A percentile compares a stretch with the other conserved stretches of the same genome.
Conservation (phyloP, 2,329 filamentous ascomycete species). For the Tolypocladium paradoxum region DNA sequence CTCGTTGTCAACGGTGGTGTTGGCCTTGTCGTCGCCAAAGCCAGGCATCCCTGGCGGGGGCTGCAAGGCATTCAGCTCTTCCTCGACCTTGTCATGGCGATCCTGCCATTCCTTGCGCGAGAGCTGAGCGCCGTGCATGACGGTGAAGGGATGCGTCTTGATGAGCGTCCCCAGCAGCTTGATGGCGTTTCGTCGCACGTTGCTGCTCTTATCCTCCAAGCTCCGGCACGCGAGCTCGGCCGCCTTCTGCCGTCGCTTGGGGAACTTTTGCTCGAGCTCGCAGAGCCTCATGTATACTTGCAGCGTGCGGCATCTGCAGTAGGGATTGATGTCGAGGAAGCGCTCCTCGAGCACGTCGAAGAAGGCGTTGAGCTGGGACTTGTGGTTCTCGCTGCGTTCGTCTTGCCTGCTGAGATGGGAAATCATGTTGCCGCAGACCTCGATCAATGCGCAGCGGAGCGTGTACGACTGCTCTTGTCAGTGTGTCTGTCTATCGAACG, state of each 20-base stretch:
- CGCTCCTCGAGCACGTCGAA: slow-evolving; percentile 95
- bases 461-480: slow-evolving; percentile 63
- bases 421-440: slow-evolving; percentile 94
- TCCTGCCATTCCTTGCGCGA: slow-evolving; percentile 77
- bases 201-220: slow-evolving; percentile 95
- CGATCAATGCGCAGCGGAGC: slow-evolving; percentile 83
- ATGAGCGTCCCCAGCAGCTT: slow-evolving; percentile 82
- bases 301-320: slow-evolving; percentile 82
- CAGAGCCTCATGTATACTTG: slow-evolving; percentile 90
- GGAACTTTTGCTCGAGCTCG: slow-evolving; percentile 91
- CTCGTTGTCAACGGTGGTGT: slow-evolving; percentile 62
- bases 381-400: slow-evolving; percentile 84
- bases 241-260: slow-evolving; percentile 78
- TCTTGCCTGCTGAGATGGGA: slow-evolving; percentile 82
- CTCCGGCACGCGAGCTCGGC: slow-evolving; percentile 82
- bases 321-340: slow-evolving; percentile 93
- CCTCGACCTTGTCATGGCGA: slow-evolving; percentile 71
- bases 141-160: slow-evolving; percentile 87
- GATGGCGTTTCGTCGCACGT: slow-evolving; percentile 89
- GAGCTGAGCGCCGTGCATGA: slow-evolving; percentile 81
- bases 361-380: slow-evolving; percentile 90
- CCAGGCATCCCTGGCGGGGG: slow-evolving; percentile 62
- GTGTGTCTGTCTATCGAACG: not conserved
- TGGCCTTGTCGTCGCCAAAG: slow-evolving; percentile 50
- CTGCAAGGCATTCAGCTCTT: slow-evolving; percentile 69